A percentile compares a stretch with the other conserved stretches of the same genome.
Conservation (phyloP, 495 filamentous ascomycete genomes). For the Hapsidospora chrysogenum region DNA sequence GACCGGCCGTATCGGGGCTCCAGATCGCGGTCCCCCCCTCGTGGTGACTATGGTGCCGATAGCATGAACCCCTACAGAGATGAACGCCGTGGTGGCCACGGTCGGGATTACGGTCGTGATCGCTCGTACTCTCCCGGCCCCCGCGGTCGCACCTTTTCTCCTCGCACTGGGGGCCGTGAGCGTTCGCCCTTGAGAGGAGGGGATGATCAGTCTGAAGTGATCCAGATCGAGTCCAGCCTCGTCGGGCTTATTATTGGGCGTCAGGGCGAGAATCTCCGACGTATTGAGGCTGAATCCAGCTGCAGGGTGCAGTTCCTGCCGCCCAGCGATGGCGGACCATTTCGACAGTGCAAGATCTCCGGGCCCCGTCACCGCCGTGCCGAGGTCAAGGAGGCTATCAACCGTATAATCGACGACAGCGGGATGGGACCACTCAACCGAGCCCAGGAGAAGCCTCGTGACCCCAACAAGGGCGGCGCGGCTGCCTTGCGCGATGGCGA, state of each 20-base stretch:
- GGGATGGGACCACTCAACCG: constrained; percentile 39
- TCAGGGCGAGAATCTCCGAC: constrained; percentile 64
- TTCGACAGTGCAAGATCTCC: constrained; percentile 61
- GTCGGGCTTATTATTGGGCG: constrained; percentile 76
- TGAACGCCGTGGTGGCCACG: constrained; percentile 40
- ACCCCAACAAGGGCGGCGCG: constrained; percentile 13
- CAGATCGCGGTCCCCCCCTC: constrained; percentile 49
- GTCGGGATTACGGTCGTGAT: constrained; percentile 41
- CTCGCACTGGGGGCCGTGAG: constrained; percentile 26
- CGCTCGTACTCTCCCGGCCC: constrained; percentile 43
- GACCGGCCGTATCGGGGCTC: constrained; percentile 38
- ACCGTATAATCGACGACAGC: constrained; percentile 69
- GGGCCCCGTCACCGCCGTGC: constrained; percentile 47
- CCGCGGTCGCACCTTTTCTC: constrained; percentile 33
- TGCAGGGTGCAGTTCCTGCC: constrained; percentile 71
- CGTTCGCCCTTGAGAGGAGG: constrained; percentile 36
- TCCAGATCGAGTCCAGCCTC: constrained; percentile 58
- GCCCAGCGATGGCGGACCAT: constrained; percentile 42
- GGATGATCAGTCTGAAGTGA: constrained; percentile 50
- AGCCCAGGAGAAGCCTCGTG: constrained; percentile 14
- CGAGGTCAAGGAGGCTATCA: constrained; percentile 57
- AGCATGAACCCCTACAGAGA: constrained; percentile 61
- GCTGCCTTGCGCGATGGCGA: constrained; percentile 51
- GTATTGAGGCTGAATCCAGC: constrained; percentile 57
- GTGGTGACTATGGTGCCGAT: constrained; percentile 48